Conservation (phyloP, 2,329 filamentous ascomycete species). For the Ophiognomonia clavigignenti-juglandacearum region DNA sequence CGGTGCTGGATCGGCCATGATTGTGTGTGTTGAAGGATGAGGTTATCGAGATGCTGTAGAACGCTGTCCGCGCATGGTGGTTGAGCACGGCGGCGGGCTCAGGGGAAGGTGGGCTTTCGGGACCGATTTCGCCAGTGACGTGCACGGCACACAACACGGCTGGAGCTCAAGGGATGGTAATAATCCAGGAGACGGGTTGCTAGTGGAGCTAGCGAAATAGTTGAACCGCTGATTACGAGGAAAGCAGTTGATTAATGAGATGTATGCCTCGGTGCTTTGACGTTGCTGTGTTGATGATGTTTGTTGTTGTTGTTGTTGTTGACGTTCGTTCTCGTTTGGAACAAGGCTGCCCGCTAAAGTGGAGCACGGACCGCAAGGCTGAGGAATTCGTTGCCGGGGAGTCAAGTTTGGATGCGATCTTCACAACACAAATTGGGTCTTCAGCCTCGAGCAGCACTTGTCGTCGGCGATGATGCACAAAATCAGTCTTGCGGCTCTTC, state of each 20-base stretch:
- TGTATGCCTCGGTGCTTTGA: too few relatives aligned
- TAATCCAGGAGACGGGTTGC: too few relatives aligned
- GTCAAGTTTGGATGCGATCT: too few relatives aligned
- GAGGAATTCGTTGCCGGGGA: too few relatives aligned
- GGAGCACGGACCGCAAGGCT: too few relatives aligned
- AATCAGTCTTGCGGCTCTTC: constrained; percentile 8
- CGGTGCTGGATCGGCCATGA: constrained; percentile 16
- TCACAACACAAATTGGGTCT: constrained; percentile 1
- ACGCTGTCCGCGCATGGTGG: not conserved
- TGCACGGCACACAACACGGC: not conserved
- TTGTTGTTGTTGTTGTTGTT: too few relatives aligned
- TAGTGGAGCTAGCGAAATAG: too few relatives aligned
- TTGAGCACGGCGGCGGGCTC: constrained; percentile 5
- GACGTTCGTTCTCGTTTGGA: too few relatives aligned
- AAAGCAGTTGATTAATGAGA: too few relatives aligned
- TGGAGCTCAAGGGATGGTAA: too few relatives aligned
- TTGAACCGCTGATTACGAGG: too few relatives aligned
- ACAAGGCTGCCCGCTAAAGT: too few relatives aligned
- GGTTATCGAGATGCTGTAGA: constrained; percentile 3
- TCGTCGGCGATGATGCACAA: constrained; percentile 13
- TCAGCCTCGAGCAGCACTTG: constrained; percentile 13
- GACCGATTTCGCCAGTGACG: constrained; percentile 1
- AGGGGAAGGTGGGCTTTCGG: not conserved
- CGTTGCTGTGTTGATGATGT: not conserved
- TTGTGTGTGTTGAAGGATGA: not conserved